Evolutionary conservation across 2,329 filamentous ascomycete species (phyloP), one percentile per base, ranked within the genome.

Genomic region (Cladosporium velox): DNA sequence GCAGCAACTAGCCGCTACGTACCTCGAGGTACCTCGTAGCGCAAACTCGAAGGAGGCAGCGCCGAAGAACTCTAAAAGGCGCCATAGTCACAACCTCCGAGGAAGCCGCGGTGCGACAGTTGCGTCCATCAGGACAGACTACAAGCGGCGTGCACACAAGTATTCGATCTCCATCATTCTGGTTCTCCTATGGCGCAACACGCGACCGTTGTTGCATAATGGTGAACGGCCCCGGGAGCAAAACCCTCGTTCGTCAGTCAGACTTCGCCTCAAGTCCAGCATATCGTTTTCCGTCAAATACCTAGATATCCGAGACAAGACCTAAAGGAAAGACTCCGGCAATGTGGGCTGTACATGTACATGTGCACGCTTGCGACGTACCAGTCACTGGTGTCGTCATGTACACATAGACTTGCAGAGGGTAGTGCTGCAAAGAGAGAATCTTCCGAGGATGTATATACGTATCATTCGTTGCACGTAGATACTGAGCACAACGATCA

Each of bases 1-100:
- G 52, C 55, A 38, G 34, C 55, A 58, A 38, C n/a, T 24, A 58
- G 12, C 55, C 34, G 55, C 32, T 58, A 58, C 55, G 55, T 58
- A 41, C 24, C 34, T 24, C 2, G 14, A 21, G 3, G 32, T 58
- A 58, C 55, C 18, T 21, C 52, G n/a, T 47, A 47, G 41, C 41
- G 41, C 41, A n/a, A 24, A 30, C 49, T 18, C 11, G n/a, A 58
- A 58, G 55, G 55, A 58, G 55, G 21, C 34, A 58, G 55, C 55
- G 55, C 55, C 55, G 55, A 41, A 28, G 30, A 24, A 26, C 18
- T 15, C 21, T 26, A 58, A 58, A 58, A 21, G 8, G 6, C 52
- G 52, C 26, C 52, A 55, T n/a, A 34, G 15, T 34, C 41, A 34
- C 52, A 55, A 34, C 52, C 14, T 30, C 30, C 18, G 32, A 32